Base-by-base conservation (phyloP, 2,329 filamentous ascomycete species). In the Neophaeococcomyces aloes region DNA sequence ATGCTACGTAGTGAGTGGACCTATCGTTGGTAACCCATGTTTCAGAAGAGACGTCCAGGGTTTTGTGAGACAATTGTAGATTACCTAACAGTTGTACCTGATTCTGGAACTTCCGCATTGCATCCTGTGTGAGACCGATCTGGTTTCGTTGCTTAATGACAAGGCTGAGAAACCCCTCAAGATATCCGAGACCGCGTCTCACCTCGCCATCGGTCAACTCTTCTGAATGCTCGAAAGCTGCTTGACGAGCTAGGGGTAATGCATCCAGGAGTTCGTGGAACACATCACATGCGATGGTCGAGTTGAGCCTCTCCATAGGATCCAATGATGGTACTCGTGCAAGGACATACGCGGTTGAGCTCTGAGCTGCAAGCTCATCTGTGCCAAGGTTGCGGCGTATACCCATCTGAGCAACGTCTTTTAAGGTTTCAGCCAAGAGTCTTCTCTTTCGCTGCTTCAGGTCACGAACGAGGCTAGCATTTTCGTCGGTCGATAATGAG, bases 371-470 rank as follows among this genome's bases (percentile, higher is more conserved):
- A 14, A 96, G 69, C 33, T 81, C 71, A 57, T 84, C 78, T 11
- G 78, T 79, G 51, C 83, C 79, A 13, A 94, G 70, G 58, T 94
- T 95, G 41, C 81, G 79, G 55, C 81, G 82, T 55, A 98, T 76
- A 3, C 91, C 91, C 89, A 98, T 96, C 45, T 81, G 76, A 29
- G 86, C 79, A 21, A 95, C 68, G 17, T 80, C 77, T 57, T 85
- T 88, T 50, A 98, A 67, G 0, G 84, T 88, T 54, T 96, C 89
- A 1, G 86, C 84, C 55, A 94, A 91, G 11, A 96, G 74, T 54
- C 87, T 88, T 33, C 86, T 79, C 65, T 98, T 98, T 55, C 86
- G 77, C 2, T 78, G 79, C 68, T 95, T 96, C 53, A 96, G 76
- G 60, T 95, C 86, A 62, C 93, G 88, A 48, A 95, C 78, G 13